Base-by-base conservation (phyloP, 2,329 filamentous ascomycete genomes). In the Microsporum audouinii region DNA sequence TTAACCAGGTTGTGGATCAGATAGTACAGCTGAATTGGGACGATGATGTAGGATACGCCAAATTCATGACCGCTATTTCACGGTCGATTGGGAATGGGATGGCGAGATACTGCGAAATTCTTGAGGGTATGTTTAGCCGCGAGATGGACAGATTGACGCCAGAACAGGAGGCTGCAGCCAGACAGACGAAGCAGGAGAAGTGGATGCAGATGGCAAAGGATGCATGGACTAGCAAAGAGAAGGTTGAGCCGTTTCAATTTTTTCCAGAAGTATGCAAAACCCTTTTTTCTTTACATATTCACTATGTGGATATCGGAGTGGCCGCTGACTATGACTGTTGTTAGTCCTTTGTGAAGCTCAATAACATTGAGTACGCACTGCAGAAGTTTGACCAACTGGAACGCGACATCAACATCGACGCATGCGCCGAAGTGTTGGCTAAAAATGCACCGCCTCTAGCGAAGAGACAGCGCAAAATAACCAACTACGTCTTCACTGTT, bases 401-500 rank as follows among this genome's bases (percentile, higher is more conserved):
- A 71, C 86, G 84, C 70, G 84, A 87, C 62, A 89, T 97, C 79
- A 91, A 96, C 68, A 91, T 95, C 10, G 94, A 99, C 71, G 87
- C 83, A 8, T 96, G 91, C 69, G 91, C 91, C 2, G 86, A 88
- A 58, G 84, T 95, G 14, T 83, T 99, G 58, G 84, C 86, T 55
- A 85, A 83, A 68, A 80, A 88, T 64, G 84, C 89, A 31, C 89
- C 89, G 6, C 86, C 88, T 0, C 80, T 83, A 59, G 84, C 85
- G n/a, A 82, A 84, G 63, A 80, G 80, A 69, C 80, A 83, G 61
- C 85, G 85, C 67, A 87, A 85, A 68, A 84, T 87, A 47, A 88
- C 85, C 64, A 96, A 95, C 71, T 97, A 95, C 71, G 91, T 96
- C 60, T 99, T 99, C 75, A 97, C 94, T 0, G 91, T 99, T 76